Percentiles rank a stretch among this genome's conserved stretches.
Conservation (phyloP, 2,329 filamentous ascomycete genomes). For the Verticillium alfalfae region DNA sequence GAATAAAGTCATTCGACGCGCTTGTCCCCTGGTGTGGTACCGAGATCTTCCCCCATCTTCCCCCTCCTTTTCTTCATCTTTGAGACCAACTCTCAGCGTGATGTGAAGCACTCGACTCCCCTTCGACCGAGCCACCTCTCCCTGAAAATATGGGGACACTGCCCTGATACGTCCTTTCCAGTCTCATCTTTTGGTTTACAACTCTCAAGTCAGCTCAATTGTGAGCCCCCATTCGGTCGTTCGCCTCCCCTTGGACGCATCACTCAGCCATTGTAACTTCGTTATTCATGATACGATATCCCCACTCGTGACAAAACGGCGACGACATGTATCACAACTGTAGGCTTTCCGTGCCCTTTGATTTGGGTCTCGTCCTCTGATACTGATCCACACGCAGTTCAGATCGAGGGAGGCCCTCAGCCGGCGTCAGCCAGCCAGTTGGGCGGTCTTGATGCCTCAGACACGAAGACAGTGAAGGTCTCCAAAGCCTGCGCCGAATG, state of each 20-base stretch:
- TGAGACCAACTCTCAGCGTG: background rate
- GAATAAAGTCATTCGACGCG: background rate
- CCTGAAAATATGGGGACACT: background rate
- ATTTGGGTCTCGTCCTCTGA: background rate
- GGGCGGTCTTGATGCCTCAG: slow-evolving; percentile 28
- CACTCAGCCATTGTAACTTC: background rate
- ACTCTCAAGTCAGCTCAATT: background rate
- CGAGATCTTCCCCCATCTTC: background rate
- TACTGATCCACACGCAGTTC: background rate
- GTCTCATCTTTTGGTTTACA: background rate
- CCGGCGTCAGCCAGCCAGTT: slow-evolving; percentile 10
- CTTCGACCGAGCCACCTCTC: background rate
- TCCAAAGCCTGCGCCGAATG: slow-evolving; percentile 60
- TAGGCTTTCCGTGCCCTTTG: background rate
- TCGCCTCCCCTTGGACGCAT: background rate
- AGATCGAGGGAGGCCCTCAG: background rate
- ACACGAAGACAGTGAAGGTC: slow-evolving; percentile 45
- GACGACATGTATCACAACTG: slow-evolving; percentile 1
- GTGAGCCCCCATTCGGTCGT: background rate
- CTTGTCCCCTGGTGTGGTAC: background rate
- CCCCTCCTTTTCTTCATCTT: background rate
- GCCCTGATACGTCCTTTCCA: background rate
- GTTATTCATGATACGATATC: background rate
- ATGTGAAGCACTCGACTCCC: background rate
- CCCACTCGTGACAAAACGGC: background rate